Conservation (phyloP, 129 eudicot species). For the Sambucus nigra region DNA sequence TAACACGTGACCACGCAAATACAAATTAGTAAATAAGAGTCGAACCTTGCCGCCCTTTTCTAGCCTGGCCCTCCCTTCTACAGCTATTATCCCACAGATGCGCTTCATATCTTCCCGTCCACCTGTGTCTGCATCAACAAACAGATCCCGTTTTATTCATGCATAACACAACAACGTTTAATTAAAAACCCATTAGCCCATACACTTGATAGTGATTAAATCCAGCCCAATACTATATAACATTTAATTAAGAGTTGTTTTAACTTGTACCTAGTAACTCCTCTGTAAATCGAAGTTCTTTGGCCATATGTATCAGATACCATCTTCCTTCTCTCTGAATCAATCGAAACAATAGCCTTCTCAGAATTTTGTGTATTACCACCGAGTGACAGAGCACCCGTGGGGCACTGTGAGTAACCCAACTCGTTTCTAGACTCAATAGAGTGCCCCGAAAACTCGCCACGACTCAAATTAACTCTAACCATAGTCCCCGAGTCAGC, state of each 20-base stretch:
- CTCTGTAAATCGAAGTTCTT: conserved; percentile 91
- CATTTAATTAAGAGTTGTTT: too few species aligned
- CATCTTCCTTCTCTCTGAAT: conserved; percentile 55
- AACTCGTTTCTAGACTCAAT: conserved; percentile 64
- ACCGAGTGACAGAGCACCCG: conserved; percentile 50
- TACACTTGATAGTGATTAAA: neutral
- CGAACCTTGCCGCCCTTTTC: conserved; percentile 99
- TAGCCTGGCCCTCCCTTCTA: conserved; percentile 98
- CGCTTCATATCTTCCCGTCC: conserved; percentile 99
- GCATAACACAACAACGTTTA: neutral
- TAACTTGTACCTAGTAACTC: conserved; percentile 64
- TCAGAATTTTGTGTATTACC: conserved; percentile 10
- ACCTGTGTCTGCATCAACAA: conserved; percentile 64
- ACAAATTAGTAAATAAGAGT: neutral
- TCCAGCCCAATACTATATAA: neutral
- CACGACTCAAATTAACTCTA: conserved; percentile 13
- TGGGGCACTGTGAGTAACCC: conserved; percentile 34
- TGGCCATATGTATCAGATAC: conserved; percentile 81
- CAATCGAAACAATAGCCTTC: conserved; percentile 41
- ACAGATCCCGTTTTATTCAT: neutral
- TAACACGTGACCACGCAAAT: neutral
- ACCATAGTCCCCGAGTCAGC: conserved; percentile 63
- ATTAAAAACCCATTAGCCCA: neutral
- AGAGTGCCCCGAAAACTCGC: conserved; percentile 43
- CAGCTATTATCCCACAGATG: conserved; percentile 99